Base-by-base conservation (phyloP, 768 basidiomycete species). In the Amanita muscaria region DNA sequence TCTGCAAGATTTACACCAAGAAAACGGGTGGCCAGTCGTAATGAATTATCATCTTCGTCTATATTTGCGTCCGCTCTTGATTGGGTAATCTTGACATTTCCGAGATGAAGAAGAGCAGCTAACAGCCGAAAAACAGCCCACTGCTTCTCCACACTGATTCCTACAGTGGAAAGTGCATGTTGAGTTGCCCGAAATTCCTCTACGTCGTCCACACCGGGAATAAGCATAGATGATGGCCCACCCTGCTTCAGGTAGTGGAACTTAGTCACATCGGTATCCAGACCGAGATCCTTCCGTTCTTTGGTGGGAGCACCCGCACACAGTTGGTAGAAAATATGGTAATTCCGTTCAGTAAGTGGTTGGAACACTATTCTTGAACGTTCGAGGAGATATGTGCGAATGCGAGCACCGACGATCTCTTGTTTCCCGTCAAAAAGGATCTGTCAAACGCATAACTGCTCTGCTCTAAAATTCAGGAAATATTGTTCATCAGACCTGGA, bases 301-400 rank as follows among this genome's bases (percentile, higher is more conserved):
- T 94, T 94, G 18, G 87, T 69, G 2, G 96, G 93, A 8, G 90
- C 91, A 38, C 96, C 96, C 0, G 93, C 88, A 53, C 94, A 91
- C n/a, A 99, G 71, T 61, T 99, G 96, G 66, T 99, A 98, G 73
- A 99, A 99, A 55, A 99, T 97, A 64, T 99, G 96, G 65, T 98
- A 99, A 65, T 99, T 99, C 48, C 96, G 82, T 63, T 99, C 96
- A 34, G 88, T 92, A 47, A 87, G 72, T 14, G 96, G 94, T 63
- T 99, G 96, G 64, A 94, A 97, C 47, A 97, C 93, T 50, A 99
- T 85, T 49, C 96, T 83, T 31, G 96, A 97, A 32, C 96, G 89
- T 60, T 99, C 96, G 50, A 99, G 72, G 23, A 99, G 79, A 68
- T 99, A 99, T 42, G 96, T 99, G 55, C 96, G 82, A 54, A 99